These are phyloP conservation scores for Xylaria venustula DNA, from an alignment of 495 filamentous ascomycete species.

Conservation along the genomic window DNA sequence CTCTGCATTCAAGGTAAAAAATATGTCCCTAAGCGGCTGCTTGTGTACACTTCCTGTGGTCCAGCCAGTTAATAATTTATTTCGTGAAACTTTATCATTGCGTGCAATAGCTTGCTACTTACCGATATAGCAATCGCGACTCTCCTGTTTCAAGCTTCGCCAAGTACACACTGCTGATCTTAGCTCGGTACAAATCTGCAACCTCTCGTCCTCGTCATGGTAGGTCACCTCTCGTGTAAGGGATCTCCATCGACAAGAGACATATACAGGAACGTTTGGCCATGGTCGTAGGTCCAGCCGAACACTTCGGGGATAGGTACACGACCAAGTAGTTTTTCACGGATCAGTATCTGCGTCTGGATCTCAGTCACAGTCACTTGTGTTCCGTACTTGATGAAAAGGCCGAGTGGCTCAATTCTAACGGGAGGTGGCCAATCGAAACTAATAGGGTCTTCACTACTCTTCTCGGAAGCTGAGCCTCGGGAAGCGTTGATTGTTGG, in stretches of 20 bases:
- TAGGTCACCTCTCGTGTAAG: constrained; percentile 29
- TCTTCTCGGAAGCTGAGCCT: no score
- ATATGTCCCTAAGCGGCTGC: constrained; percentile 17
- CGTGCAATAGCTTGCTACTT: no score
- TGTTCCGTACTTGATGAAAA: constrained; percentile 8
- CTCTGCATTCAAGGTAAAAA: neutral
- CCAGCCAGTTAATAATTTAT: constrained; percentile 5
- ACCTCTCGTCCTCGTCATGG: constrained; percentile 21
- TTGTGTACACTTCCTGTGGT: constrained; percentile 24
- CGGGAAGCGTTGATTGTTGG: no score
- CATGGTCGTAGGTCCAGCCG: constrained; percentile 19
- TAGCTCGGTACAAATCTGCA: constrained; percentile 30
- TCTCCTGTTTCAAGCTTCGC: constrained; percentile 29
- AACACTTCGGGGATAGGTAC: constrained; percentile 13
- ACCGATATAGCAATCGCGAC: neutral
- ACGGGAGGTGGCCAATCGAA: constrained; percentile 9
- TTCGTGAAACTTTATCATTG: neutral
- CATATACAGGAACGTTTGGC: constrained; percentile 32
- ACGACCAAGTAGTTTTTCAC: constrained; percentile 2
- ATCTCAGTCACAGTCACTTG: constrained; percentile 1
- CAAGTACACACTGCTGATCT: constrained; percentile 21
- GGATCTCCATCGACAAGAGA: constrained; percentile 21
- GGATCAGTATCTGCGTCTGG: constrained; percentile 7
- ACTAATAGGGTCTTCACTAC: no score
- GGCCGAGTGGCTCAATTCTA: neutral